phyloP scores from a whole-genome alignment of 1,139 yeast species.

The Groenewaldozyma sp. region DNA sequence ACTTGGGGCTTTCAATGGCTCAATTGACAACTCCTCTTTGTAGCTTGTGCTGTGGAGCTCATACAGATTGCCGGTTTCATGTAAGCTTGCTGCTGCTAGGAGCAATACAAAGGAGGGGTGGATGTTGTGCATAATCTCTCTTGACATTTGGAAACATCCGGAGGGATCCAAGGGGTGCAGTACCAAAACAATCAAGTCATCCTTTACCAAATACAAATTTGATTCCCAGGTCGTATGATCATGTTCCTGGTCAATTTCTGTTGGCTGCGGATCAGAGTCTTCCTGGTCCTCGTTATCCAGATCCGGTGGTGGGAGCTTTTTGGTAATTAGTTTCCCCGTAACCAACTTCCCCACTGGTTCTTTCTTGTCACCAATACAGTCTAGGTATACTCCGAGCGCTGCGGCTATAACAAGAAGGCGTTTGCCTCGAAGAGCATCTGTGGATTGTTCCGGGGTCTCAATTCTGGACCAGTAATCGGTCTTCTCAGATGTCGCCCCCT shows the following conservation, averaged over 20 bases:
- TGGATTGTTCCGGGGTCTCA: constrained; percentile 1
- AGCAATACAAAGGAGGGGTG: constrained; percentile 13
- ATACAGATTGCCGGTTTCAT: constrained; percentile 12
- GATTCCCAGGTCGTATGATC: constrained; percentile 3
- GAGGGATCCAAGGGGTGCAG: constrained; percentile 15
- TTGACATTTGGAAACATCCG: constrained; percentile 15
- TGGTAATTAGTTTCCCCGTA: not conserved
- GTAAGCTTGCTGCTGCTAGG: constrained; percentile 16
- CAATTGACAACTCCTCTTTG: constrained; percentile 4
- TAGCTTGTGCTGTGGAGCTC: constrained; percentile 7
- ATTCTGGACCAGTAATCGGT: constrained; percentile 17
- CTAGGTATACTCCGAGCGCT: not conserved
- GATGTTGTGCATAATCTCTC: constrained; percentile 10
- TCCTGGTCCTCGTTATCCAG: constrained; percentile 7
- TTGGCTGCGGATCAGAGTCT: constrained; percentile 5
- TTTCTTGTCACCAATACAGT: not conserved
- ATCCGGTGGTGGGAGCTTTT: not conserved
- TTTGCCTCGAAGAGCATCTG: not conserved
- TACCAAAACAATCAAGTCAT: constrained; percentile 7
- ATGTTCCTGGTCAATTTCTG: constrained; percentile 9
- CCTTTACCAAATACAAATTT: not conserved
- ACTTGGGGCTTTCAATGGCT: constrained; percentile 19
- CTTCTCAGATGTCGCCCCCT: constrained; percentile 14
- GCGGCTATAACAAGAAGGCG: not conserved
- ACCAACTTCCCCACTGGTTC: not conserved